phyloP scores from a whole-genome alignment of 768 basidiomycete genomes.

The Calocera cornea region DNA sequence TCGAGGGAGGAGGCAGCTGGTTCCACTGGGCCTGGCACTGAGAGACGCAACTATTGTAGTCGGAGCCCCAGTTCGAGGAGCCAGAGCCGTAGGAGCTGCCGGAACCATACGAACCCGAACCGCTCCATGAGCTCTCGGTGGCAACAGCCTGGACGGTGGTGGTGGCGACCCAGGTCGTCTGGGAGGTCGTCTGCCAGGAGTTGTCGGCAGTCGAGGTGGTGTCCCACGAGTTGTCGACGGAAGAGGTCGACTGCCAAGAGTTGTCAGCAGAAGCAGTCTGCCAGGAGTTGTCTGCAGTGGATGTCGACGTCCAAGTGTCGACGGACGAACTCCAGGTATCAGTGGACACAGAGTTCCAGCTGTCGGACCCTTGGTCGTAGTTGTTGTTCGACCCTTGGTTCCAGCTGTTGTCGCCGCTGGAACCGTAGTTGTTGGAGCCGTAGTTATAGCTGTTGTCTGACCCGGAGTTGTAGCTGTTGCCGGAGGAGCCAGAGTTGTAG shows the following conservation, averaged over 20 bases:
- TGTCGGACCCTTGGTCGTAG: constrained; percentile 10
- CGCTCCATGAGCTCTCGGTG: not conserved
- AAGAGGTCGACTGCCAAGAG: not conserved
- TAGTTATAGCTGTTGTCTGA: constrained; percentile 1
- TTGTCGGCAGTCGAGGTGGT: not conserved
- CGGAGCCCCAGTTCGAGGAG: constrained; percentile 4
- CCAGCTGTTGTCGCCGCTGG: constrained; percentile 2
- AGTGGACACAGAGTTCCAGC: not conserved
- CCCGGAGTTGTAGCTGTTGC: not conserved
- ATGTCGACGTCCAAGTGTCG: not conserved
- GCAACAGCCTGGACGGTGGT: not conserved
- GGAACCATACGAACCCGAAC: constrained; percentile 12
- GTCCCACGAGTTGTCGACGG: not conserved
- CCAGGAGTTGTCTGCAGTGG: not conserved
- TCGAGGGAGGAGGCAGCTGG: not conserved
- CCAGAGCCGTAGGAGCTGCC: constrained; percentile 18
- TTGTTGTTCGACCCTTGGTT: constrained; percentile 2
- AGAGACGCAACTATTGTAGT: constrained; percentile 3
- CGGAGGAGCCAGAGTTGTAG: not conserved
- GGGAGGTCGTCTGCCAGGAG: not conserved
- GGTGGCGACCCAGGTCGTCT: not conserved
- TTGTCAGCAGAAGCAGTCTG: not conserved
- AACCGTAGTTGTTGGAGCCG: not conserved
- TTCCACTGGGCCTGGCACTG: constrained; percentile 1
- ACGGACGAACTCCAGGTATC: not conserved